Percentiles rank a stretch among this genome's conserved stretches.
These are phyloP conservation scores for Ramaria sp. DNA, from an alignment of 768 basidiomycete genomes.

Conservation along the genomic window DNA sequence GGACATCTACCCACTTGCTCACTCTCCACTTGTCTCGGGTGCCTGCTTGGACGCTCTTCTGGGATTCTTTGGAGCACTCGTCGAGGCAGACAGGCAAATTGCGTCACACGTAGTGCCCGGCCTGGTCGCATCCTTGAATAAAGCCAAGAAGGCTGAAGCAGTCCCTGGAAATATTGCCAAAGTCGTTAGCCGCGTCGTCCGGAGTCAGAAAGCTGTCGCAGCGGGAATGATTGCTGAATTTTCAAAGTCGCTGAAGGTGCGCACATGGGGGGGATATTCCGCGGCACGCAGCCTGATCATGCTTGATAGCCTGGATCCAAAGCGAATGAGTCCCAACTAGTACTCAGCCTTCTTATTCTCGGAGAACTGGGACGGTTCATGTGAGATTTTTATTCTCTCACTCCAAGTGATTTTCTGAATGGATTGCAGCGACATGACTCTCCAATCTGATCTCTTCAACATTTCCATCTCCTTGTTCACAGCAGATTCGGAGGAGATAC, in stretches of 20 bases:
- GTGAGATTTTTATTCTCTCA: slow-evolving; percentile 41
- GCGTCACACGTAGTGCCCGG: slow-evolving; percentile 74
- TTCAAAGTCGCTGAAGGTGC: slow-evolving; percentile 68
- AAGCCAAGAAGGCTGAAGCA: slow-evolving; percentile 46
- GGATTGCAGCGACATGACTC: slow-evolving; percentile 66
- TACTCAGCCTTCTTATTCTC: slow-evolving; percentile 77
- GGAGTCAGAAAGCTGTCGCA: slow-evolving; percentile 54
- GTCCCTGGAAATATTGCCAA: slow-evolving; percentile 64
- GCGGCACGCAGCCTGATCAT: background rate
- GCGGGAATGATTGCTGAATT: slow-evolving; percentile 82
- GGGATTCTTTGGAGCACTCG: slow-evolving; percentile 72
- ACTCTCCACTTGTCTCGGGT: slow-evolving; percentile 70
- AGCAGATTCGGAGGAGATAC: slow-evolving; percentile 73
- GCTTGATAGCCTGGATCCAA: slow-evolving; percentile 31
- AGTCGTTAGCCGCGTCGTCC: slow-evolving; percentile 77
- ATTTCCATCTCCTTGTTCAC: slow-evolving; percentile 64
- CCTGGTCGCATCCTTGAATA: slow-evolving; percentile 56
- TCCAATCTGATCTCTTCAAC: slow-evolving; percentile 68
- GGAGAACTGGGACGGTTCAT: slow-evolving; percentile 90
- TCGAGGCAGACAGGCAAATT: slow-evolving; percentile 73
- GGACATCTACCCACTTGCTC: slow-evolving; percentile 58
- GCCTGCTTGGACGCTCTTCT: slow-evolving; percentile 73
- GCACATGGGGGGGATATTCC: slow-evolving; percentile 10
- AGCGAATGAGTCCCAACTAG: slow-evolving; percentile 53
- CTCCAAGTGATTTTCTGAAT: slow-evolving; percentile 3